Evolutionary conservation across 2,329 filamentous ascomycete genomes (phyloP).

Genomic region (Septoria linicola): DNA sequence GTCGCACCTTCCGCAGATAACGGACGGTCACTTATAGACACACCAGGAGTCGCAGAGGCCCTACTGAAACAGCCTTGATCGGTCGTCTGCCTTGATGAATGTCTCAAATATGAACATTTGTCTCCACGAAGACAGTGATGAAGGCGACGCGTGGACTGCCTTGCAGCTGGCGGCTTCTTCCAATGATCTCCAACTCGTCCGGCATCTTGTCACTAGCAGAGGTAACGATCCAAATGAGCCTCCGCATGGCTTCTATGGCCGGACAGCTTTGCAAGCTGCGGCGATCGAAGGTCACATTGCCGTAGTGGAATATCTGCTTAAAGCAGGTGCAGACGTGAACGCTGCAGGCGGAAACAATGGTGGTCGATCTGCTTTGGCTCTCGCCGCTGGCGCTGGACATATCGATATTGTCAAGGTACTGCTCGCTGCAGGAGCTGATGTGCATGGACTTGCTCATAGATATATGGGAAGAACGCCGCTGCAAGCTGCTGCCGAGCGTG

Average conservation of each 20-base stretch:
- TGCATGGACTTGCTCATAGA: conserved; percentile 19
- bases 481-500: conserved; percentile 26
- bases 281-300: conserved; percentile 19
- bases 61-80: too few species aligned
- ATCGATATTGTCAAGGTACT: conserved; percentile 20
- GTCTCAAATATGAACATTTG: too few species aligned
- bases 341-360: conserved; percentile 27
- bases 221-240: conserved; percentile 22
- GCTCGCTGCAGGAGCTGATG: conserved; percentile 22
- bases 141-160: conserved; percentile 21
- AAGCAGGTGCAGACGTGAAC: conserved; percentile 20
- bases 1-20: too few species aligned
- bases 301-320: conserved; percentile 23
- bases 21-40: too few species aligned
- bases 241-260: conserved; percentile 29
- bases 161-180: conserved; percentile 22
- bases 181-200: conserved; percentile 18
- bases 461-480: conserved; percentile 28
- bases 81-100: too few species aligned
- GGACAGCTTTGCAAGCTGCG: conserved; percentile 29
- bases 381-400: conserved; percentile 24
- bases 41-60: too few species aligned
- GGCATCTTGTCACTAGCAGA: conserved; percentile 9
- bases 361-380: conserved; percentile 21
- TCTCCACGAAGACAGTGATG: conserved; percentile 18